These are phyloP conservation scores for Barnettozyma wickerhamii DNA, from an alignment of 805 yeast species.

Conservation along the genomic window DNA sequence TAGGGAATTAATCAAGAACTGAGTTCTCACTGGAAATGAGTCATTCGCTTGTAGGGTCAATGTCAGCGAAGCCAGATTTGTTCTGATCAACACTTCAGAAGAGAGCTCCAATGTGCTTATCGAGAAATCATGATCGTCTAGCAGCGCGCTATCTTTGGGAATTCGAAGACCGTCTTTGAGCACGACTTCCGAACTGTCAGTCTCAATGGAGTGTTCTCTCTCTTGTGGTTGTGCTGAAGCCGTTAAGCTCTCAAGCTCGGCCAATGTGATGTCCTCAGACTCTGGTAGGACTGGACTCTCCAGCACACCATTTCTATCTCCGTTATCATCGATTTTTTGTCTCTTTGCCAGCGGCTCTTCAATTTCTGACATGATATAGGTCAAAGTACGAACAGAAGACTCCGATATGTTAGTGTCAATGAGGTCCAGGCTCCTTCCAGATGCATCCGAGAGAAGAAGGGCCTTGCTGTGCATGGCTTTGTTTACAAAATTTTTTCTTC, in stretches of 20 bases:
- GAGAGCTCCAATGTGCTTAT: constrained; percentile 8
- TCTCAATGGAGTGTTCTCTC: no score
- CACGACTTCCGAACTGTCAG: constrained; percentile 2
- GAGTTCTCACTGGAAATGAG: constrained; percentile 47
- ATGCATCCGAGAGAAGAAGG: no score
- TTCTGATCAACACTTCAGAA: constrained; percentile 26
- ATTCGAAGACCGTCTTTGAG: constrained; percentile 17
- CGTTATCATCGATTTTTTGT: neutral
- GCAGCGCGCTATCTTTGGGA: constrained; percentile 22
- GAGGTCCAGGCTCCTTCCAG: no score
- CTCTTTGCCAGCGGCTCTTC: constrained; percentile 2
- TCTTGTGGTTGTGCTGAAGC: no score
- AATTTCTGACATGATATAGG: neutral
- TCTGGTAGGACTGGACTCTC: no score
- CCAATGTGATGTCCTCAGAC: neutral
- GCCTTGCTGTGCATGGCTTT: neutral
- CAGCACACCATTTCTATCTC: no score
- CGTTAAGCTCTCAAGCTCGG: neutral
- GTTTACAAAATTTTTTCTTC: neutral
- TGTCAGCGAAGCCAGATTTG: constrained; percentile 60
- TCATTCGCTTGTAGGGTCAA: constrained; percentile 53
- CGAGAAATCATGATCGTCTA: constrained; percentile 3
- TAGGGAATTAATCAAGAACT: constrained; percentile 59
- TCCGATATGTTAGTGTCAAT: no score
- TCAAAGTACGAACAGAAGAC: no score